Evolutionary conservation across 805 yeast genomes (phyloP), one percentile per base, ranked within the genome.

Genomic region (Schizosaccharomyces lindneri): DNA sequence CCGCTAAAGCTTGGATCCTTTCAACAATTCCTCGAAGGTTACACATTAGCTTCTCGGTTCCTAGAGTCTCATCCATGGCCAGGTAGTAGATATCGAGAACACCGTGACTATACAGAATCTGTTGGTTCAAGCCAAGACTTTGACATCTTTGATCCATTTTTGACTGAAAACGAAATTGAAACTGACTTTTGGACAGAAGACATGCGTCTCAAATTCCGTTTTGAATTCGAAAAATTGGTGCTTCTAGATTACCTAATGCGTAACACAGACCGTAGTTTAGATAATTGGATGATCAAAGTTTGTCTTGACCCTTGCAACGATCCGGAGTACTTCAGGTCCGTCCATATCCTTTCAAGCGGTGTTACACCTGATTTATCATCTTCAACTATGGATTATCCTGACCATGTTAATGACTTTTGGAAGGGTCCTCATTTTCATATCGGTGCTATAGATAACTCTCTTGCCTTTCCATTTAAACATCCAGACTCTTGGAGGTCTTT

Each of bases 401-500:
- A 17, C 27, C 21, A 7, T 24, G 21, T 29, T 7, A 5, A 21
- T 21, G 57, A 51, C 15, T 46, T 46, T 3, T 46, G 5, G 51
- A 68, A 69, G 63, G 65, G 64, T 17, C 83, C 83, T 0, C 62
- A 51, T 0, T 63, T 84, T 15, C 75, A 73, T 61, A 74, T 84
- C 39, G 87, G 86, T 2, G 90, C 89, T 0, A 84, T 84, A 57
- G 89, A 84, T 66, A 82, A 85, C 17, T 88, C 88, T 0, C 72
- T 84, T 39, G 76, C 88, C 0, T 83, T 81, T 66, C 89, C 90
- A 4, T 84, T 87, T 87, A 83, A 84, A 66, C 87, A 83, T 65
- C 89, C 89, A 0, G 85, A 84, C 69, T 87, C 83, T 67, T 83
- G 88, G 87, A 71, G 89, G 62, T 81, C 86, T 0, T 84, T 81